These are phyloP conservation scores for Albatrellus ellisii DNA, from an alignment of 768 basidiomycete genomes.

Conservation along the genomic window DNA sequence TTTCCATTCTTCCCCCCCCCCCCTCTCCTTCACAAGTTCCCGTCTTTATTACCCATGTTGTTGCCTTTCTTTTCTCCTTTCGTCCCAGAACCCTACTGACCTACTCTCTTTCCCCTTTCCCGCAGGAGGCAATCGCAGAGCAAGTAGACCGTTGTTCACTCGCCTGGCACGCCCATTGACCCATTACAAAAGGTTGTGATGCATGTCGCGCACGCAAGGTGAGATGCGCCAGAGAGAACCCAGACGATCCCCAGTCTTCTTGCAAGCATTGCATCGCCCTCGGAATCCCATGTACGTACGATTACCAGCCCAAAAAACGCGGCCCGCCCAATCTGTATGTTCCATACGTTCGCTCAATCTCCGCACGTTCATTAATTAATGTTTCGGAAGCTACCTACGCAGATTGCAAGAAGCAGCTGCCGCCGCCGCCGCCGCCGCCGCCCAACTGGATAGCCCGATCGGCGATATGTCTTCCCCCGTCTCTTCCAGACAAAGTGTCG, in stretches of 20 bases:
- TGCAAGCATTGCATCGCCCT: constrained; percentile 84
- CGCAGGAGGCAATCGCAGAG: constrained; percentile 78
- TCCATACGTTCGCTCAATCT: neutral
- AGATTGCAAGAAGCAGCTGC: constrained; percentile 63
- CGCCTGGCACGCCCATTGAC: constrained; percentile 16
- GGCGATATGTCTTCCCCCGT: constrained; percentile 9
- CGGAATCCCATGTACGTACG: constrained; percentile 77
- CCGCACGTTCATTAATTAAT: constrained; percentile 9
- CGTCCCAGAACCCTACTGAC: constrained; percentile 20
- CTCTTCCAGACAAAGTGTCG: constrained; percentile 6
- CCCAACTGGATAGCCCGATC: constrained; percentile 27
- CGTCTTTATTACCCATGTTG: constrained; percentile 18
- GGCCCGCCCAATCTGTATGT: constrained; percentile 85
- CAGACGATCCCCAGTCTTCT: constrained; percentile 60
- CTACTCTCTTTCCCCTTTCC: constrained; percentile 18
- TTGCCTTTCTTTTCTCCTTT: constrained; percentile 22
- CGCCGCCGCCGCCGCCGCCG: constrained; percentile 39
- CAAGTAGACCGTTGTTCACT: constrained; percentile 25
- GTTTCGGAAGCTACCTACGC: constrained; percentile 48
- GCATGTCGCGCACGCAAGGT: constrained; percentile 83
- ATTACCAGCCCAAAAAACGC: constrained; percentile 88
- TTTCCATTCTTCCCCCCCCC: neutral
- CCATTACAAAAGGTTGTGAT: constrained; percentile 50
- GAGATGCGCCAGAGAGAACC: constrained; percentile 68
- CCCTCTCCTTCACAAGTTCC: neutral